A percentile compares a stretch with the other conserved stretches of the same genome.
phyloP scores from a whole-genome alignment of 805 yeast genomes.

The Lipomyces sp. region DNA sequence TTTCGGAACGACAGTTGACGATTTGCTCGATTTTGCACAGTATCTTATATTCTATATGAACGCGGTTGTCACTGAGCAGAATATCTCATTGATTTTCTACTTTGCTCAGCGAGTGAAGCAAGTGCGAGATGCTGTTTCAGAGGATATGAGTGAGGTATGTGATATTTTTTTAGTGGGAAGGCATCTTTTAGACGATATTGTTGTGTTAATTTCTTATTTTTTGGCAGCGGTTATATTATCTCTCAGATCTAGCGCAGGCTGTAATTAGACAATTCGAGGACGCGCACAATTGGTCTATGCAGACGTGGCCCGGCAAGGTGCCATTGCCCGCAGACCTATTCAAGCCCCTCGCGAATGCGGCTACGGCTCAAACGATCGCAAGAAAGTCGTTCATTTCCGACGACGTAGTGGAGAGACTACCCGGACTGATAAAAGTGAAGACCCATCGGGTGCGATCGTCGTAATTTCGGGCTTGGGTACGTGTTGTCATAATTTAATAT shows the following conservation, averaged over 20 bases:
- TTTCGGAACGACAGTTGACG: slow-evolving; percentile 37
- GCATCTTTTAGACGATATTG: too few relatives aligned
- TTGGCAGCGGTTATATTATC: slow-evolving; percentile 49
- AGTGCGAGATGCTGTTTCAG: slow-evolving; percentile 56
- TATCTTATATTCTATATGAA: slow-evolving; percentile 60
- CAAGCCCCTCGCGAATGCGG: slow-evolving; percentile 54
- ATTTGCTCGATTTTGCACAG: slow-evolving; percentile 47
- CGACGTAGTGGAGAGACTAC: slow-evolving; percentile 11
- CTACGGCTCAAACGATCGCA: slow-evolving; percentile 50
- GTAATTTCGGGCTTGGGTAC: too few relatives aligned
- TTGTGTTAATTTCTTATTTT: not conserved
- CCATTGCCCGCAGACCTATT: slow-evolving; percentile 68
- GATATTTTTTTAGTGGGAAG: too few relatives aligned
- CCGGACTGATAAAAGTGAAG: slow-evolving; percentile 8
- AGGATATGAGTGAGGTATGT: slow-evolving; percentile 37
- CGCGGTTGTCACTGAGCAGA: slow-evolving; percentile 58
- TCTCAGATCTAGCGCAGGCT: slow-evolving; percentile 72
- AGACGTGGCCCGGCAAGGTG: slow-evolving; percentile 79
- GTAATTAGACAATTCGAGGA: slow-evolving; percentile 58
- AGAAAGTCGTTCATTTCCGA: slow-evolving; percentile 12
- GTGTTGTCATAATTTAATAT: too few relatives aligned
- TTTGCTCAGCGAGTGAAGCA: slow-evolving; percentile 76
- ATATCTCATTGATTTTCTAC: slow-evolving; percentile 70
- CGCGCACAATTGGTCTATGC: slow-evolving; percentile 61
- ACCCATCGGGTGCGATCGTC: too few relatives aligned